Percentiles rank a stretch among this genome's conserved stretches.
Evolutionary conservation across 345 rosid genomes (phyloP).

Genomic region (Melaleuca quinquenervia): DNA sequence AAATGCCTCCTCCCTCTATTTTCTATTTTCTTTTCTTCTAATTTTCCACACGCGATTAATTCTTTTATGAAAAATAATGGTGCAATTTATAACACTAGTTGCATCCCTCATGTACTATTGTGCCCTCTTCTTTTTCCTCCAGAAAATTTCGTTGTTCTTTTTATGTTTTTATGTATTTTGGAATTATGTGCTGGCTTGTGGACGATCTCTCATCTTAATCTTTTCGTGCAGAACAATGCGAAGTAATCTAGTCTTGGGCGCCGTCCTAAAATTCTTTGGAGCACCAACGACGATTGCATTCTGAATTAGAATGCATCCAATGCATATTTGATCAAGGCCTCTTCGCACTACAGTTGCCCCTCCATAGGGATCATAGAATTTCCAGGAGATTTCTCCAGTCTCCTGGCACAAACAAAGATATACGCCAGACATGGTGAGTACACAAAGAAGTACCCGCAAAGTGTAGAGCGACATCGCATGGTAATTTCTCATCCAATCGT

Average conservation of each 20-base stretch:
- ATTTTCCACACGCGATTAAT: neutral
- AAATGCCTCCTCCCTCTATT: neutral
- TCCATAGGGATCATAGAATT: neutral
- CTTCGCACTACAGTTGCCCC: neutral
- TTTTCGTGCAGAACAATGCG: neutral
- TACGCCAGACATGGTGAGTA: neutral
- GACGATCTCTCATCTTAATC: neutral
- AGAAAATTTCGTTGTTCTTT: neutral
- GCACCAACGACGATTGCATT: neutral
- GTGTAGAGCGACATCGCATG: neutral
- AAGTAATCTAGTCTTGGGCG: neutral
- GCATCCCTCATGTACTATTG: neutral
- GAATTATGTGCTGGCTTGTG: neutral
- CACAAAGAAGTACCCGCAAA: neutral
- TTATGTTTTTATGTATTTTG: too few species aligned
- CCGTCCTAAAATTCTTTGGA: neutral
- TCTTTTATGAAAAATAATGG: neutral
- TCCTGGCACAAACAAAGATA: neutral
- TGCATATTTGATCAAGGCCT: neutral
- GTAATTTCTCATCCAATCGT: neutral
- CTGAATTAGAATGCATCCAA: neutral
- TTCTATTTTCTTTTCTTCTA: neutral
- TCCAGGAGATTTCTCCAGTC: neutral
- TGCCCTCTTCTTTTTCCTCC: neutral
- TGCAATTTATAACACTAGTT: neutral